A percentile compares a stretch with the other conserved stretches of the same genome.
These are phyloP conservation scores for Phytophthora crassamura DNA, from an alignment of 352 stramenopile species.

Conservation along the genomic window DNA sequence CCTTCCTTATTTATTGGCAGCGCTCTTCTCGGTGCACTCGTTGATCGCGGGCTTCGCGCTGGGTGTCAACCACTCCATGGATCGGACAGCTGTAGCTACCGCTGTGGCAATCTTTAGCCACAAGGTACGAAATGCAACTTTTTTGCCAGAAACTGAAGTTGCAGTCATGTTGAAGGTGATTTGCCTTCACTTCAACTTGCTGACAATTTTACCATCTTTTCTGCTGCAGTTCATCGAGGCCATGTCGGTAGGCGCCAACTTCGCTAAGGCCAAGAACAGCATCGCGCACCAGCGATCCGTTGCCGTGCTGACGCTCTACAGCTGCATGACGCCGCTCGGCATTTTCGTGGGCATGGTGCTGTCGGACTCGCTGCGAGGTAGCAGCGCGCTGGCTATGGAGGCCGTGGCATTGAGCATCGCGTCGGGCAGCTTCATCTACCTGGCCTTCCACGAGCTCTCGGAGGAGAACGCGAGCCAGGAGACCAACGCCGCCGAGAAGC, in stretches of 20 bases:
- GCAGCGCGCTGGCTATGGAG: slow-evolving; percentile 48
- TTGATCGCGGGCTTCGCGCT: slow-evolving; percentile 72
- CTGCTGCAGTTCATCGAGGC: slow-evolving; percentile 61
- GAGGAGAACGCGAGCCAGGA: slow-evolving; percentile 57
- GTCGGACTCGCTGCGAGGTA: slow-evolving; percentile 49
- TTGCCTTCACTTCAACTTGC: slow-evolving; percentile 12
- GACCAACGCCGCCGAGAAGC: slow-evolving; percentile 49
- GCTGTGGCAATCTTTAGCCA: slow-evolving; percentile 73
- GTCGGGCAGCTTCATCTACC: slow-evolving; percentile 73
- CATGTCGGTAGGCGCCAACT: slow-evolving; percentile 71
- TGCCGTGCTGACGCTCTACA: slow-evolving; percentile 66
- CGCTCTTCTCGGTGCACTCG: slow-evolving; percentile 72
- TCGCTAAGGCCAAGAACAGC: slow-evolving; percentile 60
- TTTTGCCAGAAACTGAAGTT: not conserved
- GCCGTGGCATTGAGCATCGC: slow-evolving; percentile 58
- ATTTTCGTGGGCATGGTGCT: slow-evolving; percentile 71
- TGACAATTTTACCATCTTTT: slow-evolving; percentile 4
- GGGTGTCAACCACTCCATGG: slow-evolving; percentile 59
- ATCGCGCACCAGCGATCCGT: slow-evolving; percentile 54
- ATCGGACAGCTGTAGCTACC: slow-evolving; percentile 60
- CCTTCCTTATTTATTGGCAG: slow-evolving; percentile 67
- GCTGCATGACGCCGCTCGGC: slow-evolving; percentile 69
- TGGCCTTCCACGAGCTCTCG: slow-evolving; percentile 71
- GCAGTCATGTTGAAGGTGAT: slow-evolving; percentile 1
- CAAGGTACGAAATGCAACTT: slow-evolving; percentile 44